These are phyloP conservation scores for Friedmanniomyces endolithicus DNA, from an alignment of 495 filamentous ascomycete genomes.

Conservation along the genomic window DNA sequence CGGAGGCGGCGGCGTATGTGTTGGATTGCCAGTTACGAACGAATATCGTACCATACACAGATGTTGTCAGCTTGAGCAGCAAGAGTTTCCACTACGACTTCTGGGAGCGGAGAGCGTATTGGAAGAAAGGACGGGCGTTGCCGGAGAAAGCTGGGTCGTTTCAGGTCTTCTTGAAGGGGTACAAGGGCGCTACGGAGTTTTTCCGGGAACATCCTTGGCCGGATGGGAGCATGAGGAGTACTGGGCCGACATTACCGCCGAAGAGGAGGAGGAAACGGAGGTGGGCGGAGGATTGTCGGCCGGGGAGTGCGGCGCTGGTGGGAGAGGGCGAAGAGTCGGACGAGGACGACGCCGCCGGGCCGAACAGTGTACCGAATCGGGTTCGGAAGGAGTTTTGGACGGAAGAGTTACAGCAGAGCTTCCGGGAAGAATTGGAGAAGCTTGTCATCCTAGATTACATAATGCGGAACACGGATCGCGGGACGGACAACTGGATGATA, in stretches of 20 bases:
- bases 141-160: conserved; percentile 91
- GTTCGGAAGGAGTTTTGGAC: conserved; percentile 64
- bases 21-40: conserved; percentile 83
- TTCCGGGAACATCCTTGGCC: conserved; percentile 93
- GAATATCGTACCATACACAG: conserved; percentile 89
- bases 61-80: conserved; percentile 84
- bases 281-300: conserved; percentile 81
- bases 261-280: conserved; percentile 54
- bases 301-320: conserved; percentile 53
- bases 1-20: conserved; percentile 91
- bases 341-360: conserved; percentile 26
- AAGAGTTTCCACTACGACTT: conserved; percentile 97
- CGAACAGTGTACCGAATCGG: conserved; percentile 21
- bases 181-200: conserved; percentile 92
- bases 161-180: conserved; percentile 93
- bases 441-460: conserved; percentile 97
- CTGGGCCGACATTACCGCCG: neutral
- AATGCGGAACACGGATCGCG: conserved; percentile 96
- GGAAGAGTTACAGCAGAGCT: conserved; percentile 73
- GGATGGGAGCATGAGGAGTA: conserved; percentile 42
- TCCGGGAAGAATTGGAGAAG: conserved; percentile 92
- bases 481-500: conserved; percentile 99
- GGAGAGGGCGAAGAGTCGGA: conserved; percentile 35
- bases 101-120: conserved; percentile 83
- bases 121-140: conserved; percentile 74